A percentile compares a stretch with the other conserved stretches of the same genome.
These are phyloP conservation scores for Eucalyptus urophylla DNA, from an alignment of 345 rosid species.

Conservation along the genomic window DNA sequence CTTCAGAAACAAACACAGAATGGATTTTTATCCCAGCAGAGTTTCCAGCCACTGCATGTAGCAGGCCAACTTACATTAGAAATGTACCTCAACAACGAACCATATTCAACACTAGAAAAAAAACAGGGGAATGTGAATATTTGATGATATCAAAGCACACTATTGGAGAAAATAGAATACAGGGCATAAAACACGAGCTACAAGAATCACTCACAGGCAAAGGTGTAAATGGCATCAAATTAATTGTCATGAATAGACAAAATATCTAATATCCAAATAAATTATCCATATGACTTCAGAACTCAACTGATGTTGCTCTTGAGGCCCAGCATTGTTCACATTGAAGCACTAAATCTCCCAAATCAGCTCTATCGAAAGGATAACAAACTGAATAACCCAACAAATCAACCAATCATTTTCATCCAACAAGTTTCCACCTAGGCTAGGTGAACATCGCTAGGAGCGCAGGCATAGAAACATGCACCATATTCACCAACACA, in stretches of 20 bases:
- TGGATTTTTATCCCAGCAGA: slow-evolving; percentile 70
- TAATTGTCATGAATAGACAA: neutral
- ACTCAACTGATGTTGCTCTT: neutral
- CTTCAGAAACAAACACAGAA: slow-evolving; percentile 72
- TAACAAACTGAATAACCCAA: neutral
- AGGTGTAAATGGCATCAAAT: neutral
- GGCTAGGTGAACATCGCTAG: neutral
- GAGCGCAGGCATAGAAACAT: neutral
- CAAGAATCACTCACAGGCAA: neutral
- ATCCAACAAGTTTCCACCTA: neutral
- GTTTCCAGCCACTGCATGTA: slow-evolving; percentile 77
- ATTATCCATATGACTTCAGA: neutral
- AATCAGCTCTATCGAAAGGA: neutral
- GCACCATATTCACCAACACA: neutral
- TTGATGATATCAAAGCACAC: neutral
- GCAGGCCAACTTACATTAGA: neutral
- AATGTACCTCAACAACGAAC: neutral
- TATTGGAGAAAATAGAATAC: neutral
- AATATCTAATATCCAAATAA: neutral
- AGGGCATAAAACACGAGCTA: neutral
- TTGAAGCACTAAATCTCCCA: neutral
- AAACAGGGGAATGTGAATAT: neutral
- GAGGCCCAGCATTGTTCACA: neutral
- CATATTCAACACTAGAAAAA: neutral
- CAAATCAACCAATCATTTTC: neutral